Evolutionary conservation across 306 rosid species (phyloP), one percentile per base, ranked within the genome.

Genomic region (Casuarina equisetifolia): DNA sequence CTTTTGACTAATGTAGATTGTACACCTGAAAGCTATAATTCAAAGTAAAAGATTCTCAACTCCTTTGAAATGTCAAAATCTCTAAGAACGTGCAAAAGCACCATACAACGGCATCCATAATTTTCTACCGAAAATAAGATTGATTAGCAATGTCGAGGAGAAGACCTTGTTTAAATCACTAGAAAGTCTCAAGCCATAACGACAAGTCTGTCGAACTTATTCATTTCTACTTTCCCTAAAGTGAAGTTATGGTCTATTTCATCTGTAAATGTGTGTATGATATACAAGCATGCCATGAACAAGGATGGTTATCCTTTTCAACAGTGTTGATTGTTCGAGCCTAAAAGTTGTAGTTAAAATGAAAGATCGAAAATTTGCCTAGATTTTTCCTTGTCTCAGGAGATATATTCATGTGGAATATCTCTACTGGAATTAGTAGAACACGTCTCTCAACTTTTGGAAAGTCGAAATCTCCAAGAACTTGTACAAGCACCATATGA

Each of bases 381-480:
- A 88, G 87, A 72, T 73, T 80, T 70, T 87, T 86, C 79, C 98
- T 89, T 62, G 92, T 67, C 44, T 92, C 97, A 6, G 97, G 92
- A 68, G 98, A 92, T 69, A 95, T 79, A 87, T 95, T 97, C 88
- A 92, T 67, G 69, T 87, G 95, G 80, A 92, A 95, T 78, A 83
- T 88, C 36, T 89, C 97, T 45, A 80, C 75, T 61, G 97, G 97
- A 73, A 95, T 87, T 38, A 96, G 78, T 77, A 95, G 54, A 95
- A 95, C 92, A 92, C 83, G 91, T 82, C 97, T 75, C 75, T 81
- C 43, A 97, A 25, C 32, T 25, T 25, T 25, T 25, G 32, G 32
- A 79, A 95, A 77, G 72, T 89, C 84, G 64, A 95, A 69, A 91
- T 92, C 97, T 5, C 85, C 93, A 53, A 92, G 32, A 82, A 92